phyloP scores from a whole-genome alignment of 2,329 filamentous ascomycete species.

The Aspergillus pseudoglaucus region DNA sequence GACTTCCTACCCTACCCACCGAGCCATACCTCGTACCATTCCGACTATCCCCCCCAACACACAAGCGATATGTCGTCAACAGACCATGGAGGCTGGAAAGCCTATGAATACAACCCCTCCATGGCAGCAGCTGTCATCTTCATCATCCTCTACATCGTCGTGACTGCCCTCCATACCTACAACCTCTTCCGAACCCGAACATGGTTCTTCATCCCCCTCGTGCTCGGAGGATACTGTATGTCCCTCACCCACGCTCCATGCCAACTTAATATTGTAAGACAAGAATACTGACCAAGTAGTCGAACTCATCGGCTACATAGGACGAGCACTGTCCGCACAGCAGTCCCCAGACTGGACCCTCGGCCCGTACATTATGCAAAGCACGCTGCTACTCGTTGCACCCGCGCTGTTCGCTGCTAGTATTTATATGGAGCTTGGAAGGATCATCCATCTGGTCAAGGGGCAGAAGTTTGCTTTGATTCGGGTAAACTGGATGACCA shows the following conservation, averaged over 20 bases:
- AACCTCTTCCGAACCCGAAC: slow-evolving; percentile 17
- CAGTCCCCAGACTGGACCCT: slow-evolving; percentile 23
- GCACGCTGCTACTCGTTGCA: slow-evolving; percentile 19
- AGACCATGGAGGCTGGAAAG: slow-evolving; percentile 4
- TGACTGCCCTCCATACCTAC: slow-evolving; percentile 15
- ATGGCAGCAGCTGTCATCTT: slow-evolving; percentile 18
- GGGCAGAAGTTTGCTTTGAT: slow-evolving; percentile 16
- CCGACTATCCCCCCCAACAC: too few species aligned
- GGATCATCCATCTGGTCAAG: slow-evolving; percentile 17
- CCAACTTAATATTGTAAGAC: background rate
- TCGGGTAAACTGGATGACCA: slow-evolving; percentile 19
- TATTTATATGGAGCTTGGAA: slow-evolving; percentile 22
- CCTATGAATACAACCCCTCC: slow-evolving; percentile 20
- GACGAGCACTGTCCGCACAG: slow-evolving; percentile 38
- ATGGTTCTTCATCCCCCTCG: slow-evolving; percentile 23
- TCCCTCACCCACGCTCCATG: background rate
- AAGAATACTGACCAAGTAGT: slow-evolving; percentile 27
- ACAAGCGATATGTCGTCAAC: slow-evolving; percentile 2
- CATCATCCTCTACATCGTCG: slow-evolving; percentile 15
- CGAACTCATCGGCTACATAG: slow-evolving; percentile 48
- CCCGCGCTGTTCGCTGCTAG: slow-evolving; percentile 21
- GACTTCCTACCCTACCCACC: background rate
- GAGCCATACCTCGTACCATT: background rate
- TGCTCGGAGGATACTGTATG: slow-evolving; percentile 33
- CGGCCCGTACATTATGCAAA: slow-evolving; percentile 21